These are phyloP conservation scores for Dimocarpus longan DNA, from an alignment of 345 rosid genomes.

Conservation along the genomic window DNA sequence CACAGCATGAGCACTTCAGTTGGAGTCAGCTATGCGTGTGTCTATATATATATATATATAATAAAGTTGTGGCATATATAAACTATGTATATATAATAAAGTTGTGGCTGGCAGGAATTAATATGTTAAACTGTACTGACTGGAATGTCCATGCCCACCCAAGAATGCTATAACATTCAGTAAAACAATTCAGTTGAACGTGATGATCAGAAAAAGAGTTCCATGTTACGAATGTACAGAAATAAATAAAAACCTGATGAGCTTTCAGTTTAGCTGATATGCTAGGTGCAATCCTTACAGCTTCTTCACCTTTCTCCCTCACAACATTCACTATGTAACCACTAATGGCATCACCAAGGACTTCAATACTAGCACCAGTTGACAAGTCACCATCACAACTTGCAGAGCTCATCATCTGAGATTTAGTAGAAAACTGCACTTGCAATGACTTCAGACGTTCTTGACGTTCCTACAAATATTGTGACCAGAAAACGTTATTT, in stretches of 20 bases:
- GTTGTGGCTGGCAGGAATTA: no score
- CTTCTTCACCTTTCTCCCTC: constrained; percentile 94
- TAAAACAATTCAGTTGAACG: neutral
- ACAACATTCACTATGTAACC: constrained; percentile 98
- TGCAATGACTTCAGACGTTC: constrained; percentile 87
- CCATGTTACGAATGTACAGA: neutral
- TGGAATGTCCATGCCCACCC: neutral
- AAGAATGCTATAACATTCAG: neutral
- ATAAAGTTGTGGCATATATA: no score
- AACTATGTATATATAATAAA: no score
- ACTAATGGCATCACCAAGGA: constrained; percentile 76
- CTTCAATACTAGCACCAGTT: constrained; percentile 66
- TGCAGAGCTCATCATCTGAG: constrained; percentile 47
- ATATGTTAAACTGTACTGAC: neutral
- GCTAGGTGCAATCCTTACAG: constrained; percentile 87
- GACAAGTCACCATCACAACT: constrained; percentile 49
- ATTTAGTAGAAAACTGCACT: constrained; percentile 69
- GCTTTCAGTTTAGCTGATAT: constrained; percentile 85
- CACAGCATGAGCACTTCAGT: neutral
- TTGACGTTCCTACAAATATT: constrained; percentile 82
- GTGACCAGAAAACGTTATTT: constrained; percentile 26
- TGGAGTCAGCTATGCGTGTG: neutral
- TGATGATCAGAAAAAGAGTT: neutral
- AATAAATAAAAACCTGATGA: constrained; percentile 74
- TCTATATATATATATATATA: no score